Evolutionary conservation across 345 rosid genomes (phyloP), one percentile per base, ranked within the genome.

Genomic region (Syzygium jambos): DNA sequence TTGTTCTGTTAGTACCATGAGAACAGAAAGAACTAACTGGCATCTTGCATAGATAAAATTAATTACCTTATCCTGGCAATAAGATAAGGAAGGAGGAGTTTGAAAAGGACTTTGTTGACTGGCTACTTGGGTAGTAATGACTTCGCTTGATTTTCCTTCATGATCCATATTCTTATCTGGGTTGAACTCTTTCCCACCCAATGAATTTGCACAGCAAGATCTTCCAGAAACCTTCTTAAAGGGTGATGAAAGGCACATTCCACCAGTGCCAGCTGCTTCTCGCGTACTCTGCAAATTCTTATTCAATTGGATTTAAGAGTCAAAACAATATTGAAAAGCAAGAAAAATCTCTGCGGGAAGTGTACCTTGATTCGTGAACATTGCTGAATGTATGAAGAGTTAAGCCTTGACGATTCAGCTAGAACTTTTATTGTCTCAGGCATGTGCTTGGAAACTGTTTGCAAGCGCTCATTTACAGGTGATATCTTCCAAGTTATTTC

Each of bases 401-500:
- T 90, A 83, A 90, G 87, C 91, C 93, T 93, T 6, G 91, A 88
- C 73, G 98, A 91, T 88, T 89, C 91, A 59, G 94, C 91, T 88
- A 93, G 92, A 61, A 90, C 86, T 85, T 92, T 92, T 65, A 92
- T 86, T 87, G 91, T 89, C 89, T 93, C 93, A 9, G 96, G 94
- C 90, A 89, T 73, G 54, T 91, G 90, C 92, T 95, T 97, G 11
- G 98, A 93, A 68, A 94, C 90, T 80, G 98, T 91, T 86, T 91
- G 93, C 65, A 98, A 95, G 82, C 96, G 94, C 92, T 96, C 93
- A 85, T 94, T 95, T 86, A 98, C 95, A 1, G 99, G 99, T 91
- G 99, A 95, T 88, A 96, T 92, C 94, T 93, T 98, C 99, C 99
- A 98, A 14, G 96, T 95, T 51, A 98, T 90, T 91, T 94, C 98